phyloP scores from a whole-genome alignment of 108 stramenopile species.

The Stephanodiscus minutulus region DNA sequence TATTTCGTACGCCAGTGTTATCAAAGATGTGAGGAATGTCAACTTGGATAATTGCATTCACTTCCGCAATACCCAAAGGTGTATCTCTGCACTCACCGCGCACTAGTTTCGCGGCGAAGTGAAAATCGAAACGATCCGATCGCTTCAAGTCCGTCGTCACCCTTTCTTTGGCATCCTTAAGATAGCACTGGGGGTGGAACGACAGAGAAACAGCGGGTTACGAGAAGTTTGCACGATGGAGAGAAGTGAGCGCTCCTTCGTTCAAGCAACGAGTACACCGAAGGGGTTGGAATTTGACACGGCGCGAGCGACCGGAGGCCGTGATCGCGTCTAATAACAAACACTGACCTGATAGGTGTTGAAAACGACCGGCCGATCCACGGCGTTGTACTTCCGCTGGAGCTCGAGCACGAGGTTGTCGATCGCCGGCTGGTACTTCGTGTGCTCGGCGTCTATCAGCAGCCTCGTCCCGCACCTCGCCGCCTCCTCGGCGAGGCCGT shows the following conservation, averaged over 20 bases:
- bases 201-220: background rate
- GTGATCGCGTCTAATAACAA: too few relatives aligned
- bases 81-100: slow-evolving; percentile 56
- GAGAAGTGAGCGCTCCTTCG: background rate
- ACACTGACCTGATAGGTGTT: slow-evolving; percentile 74
- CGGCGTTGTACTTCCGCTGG: slow-evolving; percentile 75
- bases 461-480: slow-evolving; percentile 67
- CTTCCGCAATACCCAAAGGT: background rate
- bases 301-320: too few relatives aligned
- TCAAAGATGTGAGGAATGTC: too few relatives aligned
- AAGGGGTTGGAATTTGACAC: too few relatives aligned
- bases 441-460: slow-evolving; percentile 97
- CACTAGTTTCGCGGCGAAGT: slow-evolving; percentile 95
- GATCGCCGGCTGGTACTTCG: slow-evolving; percentile 95
- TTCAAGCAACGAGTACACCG: background rate
- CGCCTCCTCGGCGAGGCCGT: slow-evolving; percentile 77
- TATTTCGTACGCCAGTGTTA: too few relatives aligned
- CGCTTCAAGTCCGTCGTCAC: slow-evolving; percentile 84
- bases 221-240: background rate
- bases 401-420: slow-evolving; percentile 84
- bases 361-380: slow-evolving; percentile 76
- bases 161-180: slow-evolving; percentile 74
- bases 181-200: slow-evolving; percentile 73
- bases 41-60: too few relatives aligned
- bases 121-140: slow-evolving; percentile 70